A percentile compares a stretch with the other conserved stretches of the same genome.
phyloP scores from a whole-genome alignment of 345 rosid species.

The Bretschneidera sinensis region DNA sequence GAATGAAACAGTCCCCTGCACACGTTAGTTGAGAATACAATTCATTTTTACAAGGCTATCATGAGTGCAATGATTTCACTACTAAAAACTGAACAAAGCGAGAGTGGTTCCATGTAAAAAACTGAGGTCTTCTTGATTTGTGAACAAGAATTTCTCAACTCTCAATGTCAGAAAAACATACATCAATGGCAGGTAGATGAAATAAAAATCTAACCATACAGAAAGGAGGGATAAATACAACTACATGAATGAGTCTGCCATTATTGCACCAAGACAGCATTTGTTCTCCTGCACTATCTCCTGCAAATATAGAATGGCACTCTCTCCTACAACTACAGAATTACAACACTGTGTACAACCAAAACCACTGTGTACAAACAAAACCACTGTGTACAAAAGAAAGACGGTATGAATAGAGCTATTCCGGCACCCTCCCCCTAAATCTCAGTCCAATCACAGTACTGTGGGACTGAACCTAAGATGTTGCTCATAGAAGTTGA shows the following conservation, averaged over 20 bases:
- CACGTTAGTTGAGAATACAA: too few species aligned
- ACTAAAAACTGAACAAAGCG: too few species aligned
- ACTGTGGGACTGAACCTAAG: constrained; percentile 66
- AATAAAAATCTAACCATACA: neutral
- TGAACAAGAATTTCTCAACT: neutral
- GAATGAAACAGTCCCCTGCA: too few species aligned
- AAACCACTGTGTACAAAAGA: neutral
- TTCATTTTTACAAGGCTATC: too few species aligned
- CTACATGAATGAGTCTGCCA: neutral
- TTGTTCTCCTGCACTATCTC: neutral
- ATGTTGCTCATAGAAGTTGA: constrained; percentile 88
- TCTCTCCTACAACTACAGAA: neutral
- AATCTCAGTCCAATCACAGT: constrained; percentile 19
- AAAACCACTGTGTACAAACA: too few species aligned
- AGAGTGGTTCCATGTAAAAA: too few species aligned
- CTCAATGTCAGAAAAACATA: neutral
- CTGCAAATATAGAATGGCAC: neutral
- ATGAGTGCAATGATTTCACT: too few species aligned
- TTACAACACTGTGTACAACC: neutral
- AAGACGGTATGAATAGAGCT: neutral
- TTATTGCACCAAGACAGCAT: neutral
- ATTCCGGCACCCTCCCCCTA: neutral
- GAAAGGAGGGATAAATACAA: neutral
- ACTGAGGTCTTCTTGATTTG: neutral
- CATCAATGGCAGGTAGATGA: neutral